A percentile compares a stretch with the other conserved stretches of the same genome.
These are phyloP conservation scores for Pelargonium citronellum DNA, from an alignment of 441 rosid species.

Conservation along the genomic window DNA sequence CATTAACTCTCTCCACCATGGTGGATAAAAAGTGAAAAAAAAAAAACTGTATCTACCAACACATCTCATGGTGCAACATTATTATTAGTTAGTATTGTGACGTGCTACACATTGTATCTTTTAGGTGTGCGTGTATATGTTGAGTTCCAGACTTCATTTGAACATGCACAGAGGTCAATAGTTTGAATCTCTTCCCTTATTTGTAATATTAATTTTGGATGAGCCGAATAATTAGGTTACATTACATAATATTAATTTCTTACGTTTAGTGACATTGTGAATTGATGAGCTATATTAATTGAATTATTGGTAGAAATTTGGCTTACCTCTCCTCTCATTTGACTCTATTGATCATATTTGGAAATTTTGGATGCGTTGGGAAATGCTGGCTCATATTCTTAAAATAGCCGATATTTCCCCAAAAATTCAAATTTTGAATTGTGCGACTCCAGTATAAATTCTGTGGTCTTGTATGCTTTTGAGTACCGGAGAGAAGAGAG, in stretches of 20 bases:
- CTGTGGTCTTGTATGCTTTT: background rate
- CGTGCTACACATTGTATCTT: background rate
- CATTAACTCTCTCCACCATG: background rate
- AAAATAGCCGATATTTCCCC: background rate
- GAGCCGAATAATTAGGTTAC: background rate
- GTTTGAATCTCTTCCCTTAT: background rate
- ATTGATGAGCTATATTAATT: background rate
- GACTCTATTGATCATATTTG: background rate
- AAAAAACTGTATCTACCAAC: background rate
- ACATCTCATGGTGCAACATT: background rate
- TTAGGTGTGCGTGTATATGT: background rate
- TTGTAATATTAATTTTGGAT: background rate
- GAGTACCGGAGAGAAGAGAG: background rate
- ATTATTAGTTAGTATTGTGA: background rate
- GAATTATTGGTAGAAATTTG: background rate
- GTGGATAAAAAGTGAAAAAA: background rate
- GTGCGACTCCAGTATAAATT: background rate
- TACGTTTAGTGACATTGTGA: background rate
- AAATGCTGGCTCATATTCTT: background rate
- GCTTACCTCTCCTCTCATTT: background rate
- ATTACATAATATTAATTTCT: no score
- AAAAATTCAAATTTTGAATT: background rate
- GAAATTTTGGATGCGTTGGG: background rate
- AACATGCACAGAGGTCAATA: background rate
- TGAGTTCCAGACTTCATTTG: background rate